A percentile compares a stretch with the other conserved stretches of the same genome.
Evolutionary conservation across 1,284 basidiomycete species (phyloP).

Genomic region (Hymenochaete sp.): DNA sequence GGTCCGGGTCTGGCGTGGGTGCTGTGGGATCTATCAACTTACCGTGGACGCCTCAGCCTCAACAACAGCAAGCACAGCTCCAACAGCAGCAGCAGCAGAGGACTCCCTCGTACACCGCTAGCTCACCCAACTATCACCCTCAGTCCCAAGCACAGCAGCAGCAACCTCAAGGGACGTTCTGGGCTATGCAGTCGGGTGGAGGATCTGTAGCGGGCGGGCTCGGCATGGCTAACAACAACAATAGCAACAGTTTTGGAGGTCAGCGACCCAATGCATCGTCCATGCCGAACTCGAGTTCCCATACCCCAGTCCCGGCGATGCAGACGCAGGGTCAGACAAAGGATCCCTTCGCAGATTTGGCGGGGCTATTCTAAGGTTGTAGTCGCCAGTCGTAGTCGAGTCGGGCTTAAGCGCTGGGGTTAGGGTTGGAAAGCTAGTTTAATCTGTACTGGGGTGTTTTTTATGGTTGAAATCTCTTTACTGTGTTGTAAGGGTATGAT

Average conservation of each 20-base stretch:
- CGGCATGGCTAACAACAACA: neutral
- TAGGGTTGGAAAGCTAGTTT: too few relatives aligned
- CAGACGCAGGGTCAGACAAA: conserved; percentile 38
- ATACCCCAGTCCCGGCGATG: conserved; percentile 15
- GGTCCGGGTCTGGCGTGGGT: neutral
- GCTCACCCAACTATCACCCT: neutral
- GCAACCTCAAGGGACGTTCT: conserved; percentile 15
- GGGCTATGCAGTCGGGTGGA: conserved; percentile 6
- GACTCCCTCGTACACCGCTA: neutral
- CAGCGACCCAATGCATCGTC: conserved; percentile 20
- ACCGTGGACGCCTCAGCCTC: conserved; percentile 36
- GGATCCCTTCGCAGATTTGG: conserved; percentile 77
- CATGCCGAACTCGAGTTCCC: neutral
- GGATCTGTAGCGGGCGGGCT: neutral
- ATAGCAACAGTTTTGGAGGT: neutral
- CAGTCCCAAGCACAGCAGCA: conserved; percentile 1
- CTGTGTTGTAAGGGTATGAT: too few relatives aligned
- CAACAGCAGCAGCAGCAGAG: conserved; percentile 8
- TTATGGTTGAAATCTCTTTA: too few relatives aligned
- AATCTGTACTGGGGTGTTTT: too few relatives aligned
- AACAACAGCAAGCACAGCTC: neutral
- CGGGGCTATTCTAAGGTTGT: conserved; percentile 51
- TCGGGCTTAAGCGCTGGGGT: neutral
- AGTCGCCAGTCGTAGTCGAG: neutral
- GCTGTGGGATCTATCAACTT: conserved; percentile 39